Evolutionary conservation across 1,284 basidiomycete species (phyloP).

Genomic region (Coniferiporia sulphurascens): DNA sequence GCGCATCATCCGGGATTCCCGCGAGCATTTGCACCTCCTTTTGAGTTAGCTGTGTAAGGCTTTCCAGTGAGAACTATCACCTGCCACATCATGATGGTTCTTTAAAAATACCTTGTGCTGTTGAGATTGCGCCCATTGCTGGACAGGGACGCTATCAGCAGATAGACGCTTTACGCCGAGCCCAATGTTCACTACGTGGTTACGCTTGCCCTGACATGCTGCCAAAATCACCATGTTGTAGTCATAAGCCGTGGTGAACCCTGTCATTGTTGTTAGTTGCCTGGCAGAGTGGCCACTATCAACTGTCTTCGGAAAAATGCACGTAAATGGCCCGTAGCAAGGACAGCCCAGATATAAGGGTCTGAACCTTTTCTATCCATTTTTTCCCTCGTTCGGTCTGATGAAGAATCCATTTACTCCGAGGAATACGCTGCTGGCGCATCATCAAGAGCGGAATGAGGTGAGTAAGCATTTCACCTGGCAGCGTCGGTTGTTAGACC

Average conservation of each 20-base stretch:
- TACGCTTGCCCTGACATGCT: slow-evolving; percentile 71
- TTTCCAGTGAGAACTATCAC: not conserved
- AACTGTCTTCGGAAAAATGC: slow-evolving; percentile 28
- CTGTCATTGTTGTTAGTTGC: slow-evolving; percentile 66
- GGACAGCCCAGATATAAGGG: slow-evolving; percentile 14
- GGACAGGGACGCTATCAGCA: slow-evolving; percentile 49
- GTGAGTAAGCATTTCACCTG: slow-evolving; percentile 63
- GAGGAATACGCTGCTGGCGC: slow-evolving; percentile 72
- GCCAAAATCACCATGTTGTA: slow-evolving; percentile 72
- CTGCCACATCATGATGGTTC: not conserved
- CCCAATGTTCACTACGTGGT: slow-evolving; percentile 72
- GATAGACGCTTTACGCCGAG: slow-evolving; percentile 64
- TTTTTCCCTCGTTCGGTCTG: slow-evolving; percentile 61
- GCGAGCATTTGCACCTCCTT: slow-evolving; percentile 51
- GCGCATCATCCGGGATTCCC: slow-evolving; percentile 53
- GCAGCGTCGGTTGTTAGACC: not conserved
- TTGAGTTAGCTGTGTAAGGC: slow-evolving; percentile 47
- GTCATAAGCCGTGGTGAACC: slow-evolving; percentile 67
- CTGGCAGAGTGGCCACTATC: slow-evolving; percentile 53
- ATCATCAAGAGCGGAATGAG: slow-evolving; percentile 81
- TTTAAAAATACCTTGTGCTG: slow-evolving; percentile 57
- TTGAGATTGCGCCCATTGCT: slow-evolving; percentile 62
- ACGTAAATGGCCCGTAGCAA: slow-evolving; percentile 4
- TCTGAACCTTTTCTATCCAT: slow-evolving; percentile 70
- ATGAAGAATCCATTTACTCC: slow-evolving; percentile 65